phyloP scores from a whole-genome alignment of 1,284 basidiomycete species.

The Wolfiporia cocos region DNA sequence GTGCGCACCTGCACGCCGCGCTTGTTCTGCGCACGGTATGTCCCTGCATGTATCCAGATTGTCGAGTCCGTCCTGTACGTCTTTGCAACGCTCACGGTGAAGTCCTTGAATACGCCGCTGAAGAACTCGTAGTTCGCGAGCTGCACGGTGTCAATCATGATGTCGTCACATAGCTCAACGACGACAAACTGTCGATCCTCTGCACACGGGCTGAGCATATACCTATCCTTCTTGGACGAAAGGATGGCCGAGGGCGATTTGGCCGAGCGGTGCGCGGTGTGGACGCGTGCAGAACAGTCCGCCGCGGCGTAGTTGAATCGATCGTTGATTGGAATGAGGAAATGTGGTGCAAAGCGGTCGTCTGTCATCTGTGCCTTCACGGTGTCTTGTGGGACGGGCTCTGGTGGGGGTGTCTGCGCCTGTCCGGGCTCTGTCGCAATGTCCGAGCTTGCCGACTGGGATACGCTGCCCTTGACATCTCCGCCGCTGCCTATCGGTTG shows the following conservation, averaged over 20 bases:
- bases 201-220: slow-evolving; percentile 95
- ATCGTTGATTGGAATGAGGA: slow-evolving; percentile 63
- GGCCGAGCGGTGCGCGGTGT: slow-evolving; percentile 75
- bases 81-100: slow-evolving; percentile 82
- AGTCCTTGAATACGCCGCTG: slow-evolving; percentile 92
- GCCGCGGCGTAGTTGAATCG: slow-evolving; percentile 92
- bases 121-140: slow-evolving; percentile 98
- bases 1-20: slow-evolving; percentile 83
- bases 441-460: slow-evolving; percentile 6
- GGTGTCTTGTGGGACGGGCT: slow-evolving; percentile 6
- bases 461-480: too few relatives aligned
- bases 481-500: slow-evolving; percentile 7
- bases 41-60: slow-evolving; percentile 68
- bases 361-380: slow-evolving; percentile 11
- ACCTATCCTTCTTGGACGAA: slow-evolving; percentile 87
- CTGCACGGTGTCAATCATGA: slow-evolving; percentile 93
- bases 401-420: neutral
- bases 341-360: slow-evolving; percentile 46
- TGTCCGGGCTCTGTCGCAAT: slow-evolving; percentile 3
- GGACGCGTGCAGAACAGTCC: slow-evolving; percentile 92
- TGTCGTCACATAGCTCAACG: slow-evolving; percentile 96
- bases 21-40: slow-evolving; percentile 83
- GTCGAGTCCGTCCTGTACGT: slow-evolving; percentile 59
- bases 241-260: slow-evolving; percentile 85
- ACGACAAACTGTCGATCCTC: slow-evolving; percentile 78